Conservation (phyloP, 1,139 yeast species). For the Spencermartinsiella ligniputridi region DNA sequence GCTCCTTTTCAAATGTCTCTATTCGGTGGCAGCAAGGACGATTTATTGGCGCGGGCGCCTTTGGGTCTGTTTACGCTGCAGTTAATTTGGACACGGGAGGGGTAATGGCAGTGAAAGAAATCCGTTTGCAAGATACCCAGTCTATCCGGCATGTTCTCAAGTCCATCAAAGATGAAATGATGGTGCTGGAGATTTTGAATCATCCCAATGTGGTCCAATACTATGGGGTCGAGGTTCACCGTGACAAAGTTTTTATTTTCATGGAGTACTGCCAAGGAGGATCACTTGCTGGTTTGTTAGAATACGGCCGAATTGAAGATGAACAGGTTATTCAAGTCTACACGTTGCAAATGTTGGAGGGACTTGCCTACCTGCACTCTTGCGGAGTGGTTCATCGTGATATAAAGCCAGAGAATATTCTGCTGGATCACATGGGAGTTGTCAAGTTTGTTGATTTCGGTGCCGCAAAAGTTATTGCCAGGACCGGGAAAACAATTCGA, state of each 20-base stretch:
- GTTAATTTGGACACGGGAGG: conserved; percentile 93
- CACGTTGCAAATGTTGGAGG: conserved; percentile 90
- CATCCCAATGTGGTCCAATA: conserved; percentile 97
- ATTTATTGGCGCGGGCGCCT: conserved; percentile 92
- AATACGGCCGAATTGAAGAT: conserved; percentile 92
- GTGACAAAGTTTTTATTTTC: conserved; percentile 90
- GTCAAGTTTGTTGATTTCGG: conserved; percentile 96
- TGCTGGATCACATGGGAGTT: conserved; percentile 87
- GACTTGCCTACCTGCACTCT: conserved; percentile 89
- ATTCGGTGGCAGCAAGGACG: conserved; percentile 97
- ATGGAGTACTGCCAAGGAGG: conserved; percentile 99
- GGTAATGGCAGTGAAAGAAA: conserved; percentile 95
- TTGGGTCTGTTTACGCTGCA: conserved; percentile 91
- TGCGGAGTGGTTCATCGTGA: conserved; percentile 97
- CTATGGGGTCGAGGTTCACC: conserved; percentile 94
- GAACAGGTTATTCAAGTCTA: conserved; percentile 90
- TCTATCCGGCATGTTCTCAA: conserved; percentile 83
- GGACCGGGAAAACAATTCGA: conserved; percentile 48
- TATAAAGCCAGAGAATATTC: conserved; percentile 90
- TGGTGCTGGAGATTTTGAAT: conserved; percentile 86
- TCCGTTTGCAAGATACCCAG: conserved; percentile 83
- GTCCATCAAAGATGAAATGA: conserved; percentile 92
- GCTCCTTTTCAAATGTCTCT: conserved; percentile 84
- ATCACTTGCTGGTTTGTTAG: conserved; percentile 75
- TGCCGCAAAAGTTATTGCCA: conserved; percentile 92